A percentile compares a stretch with the other conserved stretches of the same genome.
Evolutionary conservation across 2,329 filamentous ascomycete species (phyloP).

Genomic region (Sphaerulina vaccinii): DNA sequence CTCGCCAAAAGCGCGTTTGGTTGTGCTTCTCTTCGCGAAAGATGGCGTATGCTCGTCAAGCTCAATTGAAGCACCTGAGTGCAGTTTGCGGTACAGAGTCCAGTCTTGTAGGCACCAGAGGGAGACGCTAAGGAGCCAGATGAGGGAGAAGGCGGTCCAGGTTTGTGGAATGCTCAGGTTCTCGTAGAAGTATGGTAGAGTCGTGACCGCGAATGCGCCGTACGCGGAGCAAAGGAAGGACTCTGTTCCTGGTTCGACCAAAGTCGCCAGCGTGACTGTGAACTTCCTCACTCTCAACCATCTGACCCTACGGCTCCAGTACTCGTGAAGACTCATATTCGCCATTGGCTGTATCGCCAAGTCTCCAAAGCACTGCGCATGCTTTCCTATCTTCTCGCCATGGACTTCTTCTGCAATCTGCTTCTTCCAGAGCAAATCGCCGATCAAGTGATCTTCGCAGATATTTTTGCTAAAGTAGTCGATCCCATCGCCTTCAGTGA

Average conservation of each 20-base stretch:
- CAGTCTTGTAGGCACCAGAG: constrained; percentile 77
- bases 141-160: constrained; percentile 63
- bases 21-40: constrained; percentile 61
- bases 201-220: constrained; percentile 75
- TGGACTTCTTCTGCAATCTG: constrained; percentile 45
- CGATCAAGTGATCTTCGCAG: constrained; percentile 95
- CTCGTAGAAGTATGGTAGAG: constrained; percentile 62
- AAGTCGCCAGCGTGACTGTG: constrained; percentile 82
- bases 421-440: constrained; percentile 81
- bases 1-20: constrained; percentile 58
- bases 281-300: constrained; percentile 95
- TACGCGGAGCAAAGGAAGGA: constrained; percentile 80
- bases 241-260: constrained; percentile 92
- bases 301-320: constrained; percentile 75
- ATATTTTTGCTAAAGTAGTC: constrained; percentile 95
- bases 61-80: constrained; percentile 69
- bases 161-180: constrained; percentile 58
- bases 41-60: constrained; percentile 69
- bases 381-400: constrained; percentile 62
- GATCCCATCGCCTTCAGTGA: constrained; percentile 68
- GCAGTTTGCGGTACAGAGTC: constrained; percentile 69
- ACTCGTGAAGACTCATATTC: constrained; percentile 73
- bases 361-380: constrained; percentile 81
- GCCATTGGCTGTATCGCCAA: constrained; percentile 87
- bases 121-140: constrained; percentile 66